Conservation (phyloP, 257 asterid species). For the Salvia hispanica region DNA sequence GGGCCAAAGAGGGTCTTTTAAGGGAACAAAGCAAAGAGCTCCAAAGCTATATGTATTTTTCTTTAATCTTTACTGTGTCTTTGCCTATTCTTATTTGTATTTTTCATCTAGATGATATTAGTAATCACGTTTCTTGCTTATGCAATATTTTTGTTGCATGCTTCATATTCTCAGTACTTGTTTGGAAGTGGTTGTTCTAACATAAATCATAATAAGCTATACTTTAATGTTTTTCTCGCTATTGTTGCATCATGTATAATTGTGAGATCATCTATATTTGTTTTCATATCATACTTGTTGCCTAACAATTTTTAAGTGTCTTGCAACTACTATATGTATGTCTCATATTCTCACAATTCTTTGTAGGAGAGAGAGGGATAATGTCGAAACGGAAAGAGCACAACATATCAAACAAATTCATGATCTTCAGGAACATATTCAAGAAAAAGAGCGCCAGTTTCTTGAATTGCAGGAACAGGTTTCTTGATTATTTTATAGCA, state of each 20-base stretch:
- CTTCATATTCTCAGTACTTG: constrained; percentile 12
- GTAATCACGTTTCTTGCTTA: background rate
- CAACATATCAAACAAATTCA: constrained; percentile 82
- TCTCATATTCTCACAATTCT: constrained; percentile 11
- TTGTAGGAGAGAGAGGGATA: constrained; percentile 86
- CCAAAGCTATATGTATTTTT: constrained; percentile 59
- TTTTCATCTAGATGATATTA: constrained; percentile 7
- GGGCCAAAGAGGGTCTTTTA: constrained; percentile 96
- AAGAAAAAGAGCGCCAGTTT: constrained; percentile 77
- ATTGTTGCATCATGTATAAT: background rate
- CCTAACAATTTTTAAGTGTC: background rate
- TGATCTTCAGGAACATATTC: constrained; percentile 88
- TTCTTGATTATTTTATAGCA: background rate
- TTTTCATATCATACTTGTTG: background rate
- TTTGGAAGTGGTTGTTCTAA: constrained; percentile 15
- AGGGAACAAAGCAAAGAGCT: constrained; percentile 88
- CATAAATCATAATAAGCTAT: constrained; percentile 19
- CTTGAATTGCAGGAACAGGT: constrained; percentile 91
- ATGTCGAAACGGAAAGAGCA: constrained; percentile 76
- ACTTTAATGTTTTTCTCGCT: background rate
- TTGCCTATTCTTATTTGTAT: background rate
- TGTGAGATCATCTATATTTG: background rate
- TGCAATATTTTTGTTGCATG: background rate
- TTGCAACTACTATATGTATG: background rate
- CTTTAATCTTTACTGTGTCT: background rate